Percentiles rank a stretch among this genome's conserved stretches.
Evolutionary conservation across 192 early-diverging fungal species (phyloP).

Genomic region (Linnemannia exigua): DNA sequence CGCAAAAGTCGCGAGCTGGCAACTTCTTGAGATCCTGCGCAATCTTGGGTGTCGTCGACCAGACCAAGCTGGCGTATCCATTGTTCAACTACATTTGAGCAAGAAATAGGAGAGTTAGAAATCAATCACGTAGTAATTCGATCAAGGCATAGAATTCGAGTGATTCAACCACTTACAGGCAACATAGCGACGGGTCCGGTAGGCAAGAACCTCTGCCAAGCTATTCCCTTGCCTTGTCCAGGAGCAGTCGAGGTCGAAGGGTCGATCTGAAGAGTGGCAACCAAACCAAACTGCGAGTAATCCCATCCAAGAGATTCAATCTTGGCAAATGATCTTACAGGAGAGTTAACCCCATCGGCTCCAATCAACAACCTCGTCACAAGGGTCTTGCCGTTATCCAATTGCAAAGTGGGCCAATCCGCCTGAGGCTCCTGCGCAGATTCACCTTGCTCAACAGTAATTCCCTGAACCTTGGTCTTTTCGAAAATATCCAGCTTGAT

Average conservation of each 20-base stretch:
- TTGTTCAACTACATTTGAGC: constrained; percentile 64
- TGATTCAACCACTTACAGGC: constrained; percentile 71
- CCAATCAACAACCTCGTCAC: constrained; percentile 86
- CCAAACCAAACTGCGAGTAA: constrained; percentile 89
- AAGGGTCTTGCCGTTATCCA: constrained; percentile 76
- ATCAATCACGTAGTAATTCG: too few relatives aligned
- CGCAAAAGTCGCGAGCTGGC: constrained; percentile 73
- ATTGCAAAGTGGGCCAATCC: constrained; percentile 82
- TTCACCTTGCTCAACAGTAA: constrained; percentile 47
- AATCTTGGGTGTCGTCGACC: constrained; percentile 82
- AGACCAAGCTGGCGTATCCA: constrained; percentile 85
- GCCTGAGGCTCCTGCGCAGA: constrained; percentile 3
- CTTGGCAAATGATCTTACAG: constrained; percentile 84
- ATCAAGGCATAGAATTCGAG: not conserved
- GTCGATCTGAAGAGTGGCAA: constrained; percentile 85
- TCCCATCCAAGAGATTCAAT: constrained; percentile 91
- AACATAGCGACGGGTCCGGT: constrained; percentile 94
- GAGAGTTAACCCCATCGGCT: constrained; percentile 91
- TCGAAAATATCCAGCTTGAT: constrained; percentile 76
- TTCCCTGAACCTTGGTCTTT: constrained; percentile 73
- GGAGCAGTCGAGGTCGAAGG: constrained; percentile 68
- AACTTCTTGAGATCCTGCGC: constrained; percentile 74
- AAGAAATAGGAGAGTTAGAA: not conserved
- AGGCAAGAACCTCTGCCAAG: constrained; percentile 96
- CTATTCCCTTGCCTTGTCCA: constrained; percentile 55